Base-by-base conservation (phyloP, 257 asterid genomes). In the Nicotiana undulata region DNA sequence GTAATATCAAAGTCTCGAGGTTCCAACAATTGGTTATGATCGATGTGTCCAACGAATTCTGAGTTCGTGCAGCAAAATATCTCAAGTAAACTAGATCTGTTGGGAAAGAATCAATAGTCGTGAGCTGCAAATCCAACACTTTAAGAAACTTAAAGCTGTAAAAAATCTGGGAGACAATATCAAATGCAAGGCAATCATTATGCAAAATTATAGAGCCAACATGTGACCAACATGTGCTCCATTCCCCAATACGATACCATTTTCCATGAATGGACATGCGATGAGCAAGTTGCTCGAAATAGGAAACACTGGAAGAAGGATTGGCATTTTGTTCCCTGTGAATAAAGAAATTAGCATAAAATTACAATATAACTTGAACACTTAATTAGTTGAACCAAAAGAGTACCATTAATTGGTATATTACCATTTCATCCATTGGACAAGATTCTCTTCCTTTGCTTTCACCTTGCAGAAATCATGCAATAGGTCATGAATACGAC, bases 121-220 rank as follows among this genome's bases (percentile, higher is more conserved):
- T 12, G n/a, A 22, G 17, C 9, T 28, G 51, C 15, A 85, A 37
- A 52, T 81, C 67, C 67, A 81, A 82, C 61, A 82, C 87, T 44
- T 59, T 61, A 0, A 84, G 60, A 13, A 80, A 75, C 63, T 60
- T 77, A 32, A 46, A 80, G 29, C 8, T 52, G 55, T 18, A 37
- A 34, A 68, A 51, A 76, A 28, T 40, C 77, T 16, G 70, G 51
- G 74, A 70, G 16, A 44, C 15, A 11, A 7, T 56, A 16, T n/a
- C 8, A 61, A 3, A 32, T 3, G 24, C 49, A 63, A 34, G 44
- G 40, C 40, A 1, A 31, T 20, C 2, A 12, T 58, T 9, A 2
- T 10, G 66, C 20, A 13, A 6, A 28, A 65, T 49, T 31, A 32
- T n/a, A 65, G 16, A 51, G 32, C 17, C 34, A 24, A 61, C 67